phyloP scores from a whole-genome alignment of 306 rosid genomes.

The Mucuna pruriens region DNA sequence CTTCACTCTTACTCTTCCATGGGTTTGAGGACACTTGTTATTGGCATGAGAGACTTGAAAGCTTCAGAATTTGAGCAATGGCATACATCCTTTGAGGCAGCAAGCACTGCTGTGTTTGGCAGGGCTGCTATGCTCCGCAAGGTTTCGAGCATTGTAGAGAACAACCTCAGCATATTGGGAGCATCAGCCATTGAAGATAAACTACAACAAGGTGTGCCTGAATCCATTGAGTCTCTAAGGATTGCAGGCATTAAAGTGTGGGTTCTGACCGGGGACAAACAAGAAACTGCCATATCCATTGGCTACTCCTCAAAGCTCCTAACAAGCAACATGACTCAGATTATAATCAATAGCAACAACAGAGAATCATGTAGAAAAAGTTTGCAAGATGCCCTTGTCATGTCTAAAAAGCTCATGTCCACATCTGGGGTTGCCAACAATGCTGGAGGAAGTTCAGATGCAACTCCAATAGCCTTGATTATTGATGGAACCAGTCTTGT shows the following conservation, averaged over 20 bases:
- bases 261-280: conserved; percentile 99
- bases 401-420: conserved; percentile 55
- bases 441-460: conserved; percentile 48
- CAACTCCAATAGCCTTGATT: conserved; percentile 66
- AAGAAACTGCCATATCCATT: conserved; percentile 95
- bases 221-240: conserved; percentile 86
- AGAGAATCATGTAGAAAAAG: conserved; percentile 72
- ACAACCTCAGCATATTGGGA: conserved; percentile 68
- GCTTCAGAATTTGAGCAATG: conserved; percentile 75
- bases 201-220: conserved; percentile 92
- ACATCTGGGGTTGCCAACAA: conserved; percentile 35
- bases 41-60: conserved; percentile 76
- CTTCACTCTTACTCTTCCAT: conserved; percentile 79
- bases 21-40: conserved; percentile 92
- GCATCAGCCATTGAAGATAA: conserved; percentile 98
- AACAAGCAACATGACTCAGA: conserved; percentile 77
- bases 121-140: conserved; percentile 80
- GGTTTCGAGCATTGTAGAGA: conserved; percentile 72
- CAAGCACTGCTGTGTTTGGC: conserved; percentile 80
- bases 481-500: conserved; percentile 98
- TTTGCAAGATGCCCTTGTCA: conserved; percentile 77
- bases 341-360: conserved; percentile 70
- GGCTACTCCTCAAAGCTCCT: conserved; percentile 95
- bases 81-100: conserved; percentile 81
- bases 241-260: conserved; percentile 85